phyloP scores from a whole-genome alignment of 345 rosid species.

The Bruguiera gymnorhiza region DNA sequence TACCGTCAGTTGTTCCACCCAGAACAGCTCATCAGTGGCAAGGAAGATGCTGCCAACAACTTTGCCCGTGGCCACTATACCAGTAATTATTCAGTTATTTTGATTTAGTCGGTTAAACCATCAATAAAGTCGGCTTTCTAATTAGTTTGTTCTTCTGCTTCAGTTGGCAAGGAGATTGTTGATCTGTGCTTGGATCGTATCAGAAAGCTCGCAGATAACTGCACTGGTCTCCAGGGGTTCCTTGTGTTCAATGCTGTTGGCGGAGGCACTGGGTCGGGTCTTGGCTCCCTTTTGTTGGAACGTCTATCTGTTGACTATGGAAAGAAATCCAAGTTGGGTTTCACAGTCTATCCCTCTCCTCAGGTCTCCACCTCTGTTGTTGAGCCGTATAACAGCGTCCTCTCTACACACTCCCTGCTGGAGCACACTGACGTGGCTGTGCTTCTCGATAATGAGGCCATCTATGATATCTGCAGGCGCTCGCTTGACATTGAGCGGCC shows the following conservation, averaged over 20 bases:
- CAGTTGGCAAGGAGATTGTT: slow-evolving; percentile 8
- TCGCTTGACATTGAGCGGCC: slow-evolving; percentile 1
- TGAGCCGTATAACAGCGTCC: slow-evolving; percentile 1
- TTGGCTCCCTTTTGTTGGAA: neutral
- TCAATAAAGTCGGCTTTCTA: neutral
- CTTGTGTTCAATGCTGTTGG: slow-evolving; percentile 5
- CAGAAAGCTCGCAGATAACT: neutral
- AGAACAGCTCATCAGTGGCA: slow-evolving; percentile 2
- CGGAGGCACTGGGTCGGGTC: neutral
- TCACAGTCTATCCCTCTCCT: neutral
- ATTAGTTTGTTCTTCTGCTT: neutral
- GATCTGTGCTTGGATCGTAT: slow-evolving; percentile 4
- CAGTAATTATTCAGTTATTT: neutral
- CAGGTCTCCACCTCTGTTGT: slow-evolving; percentile 2
- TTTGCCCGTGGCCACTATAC: slow-evolving; percentile 7
- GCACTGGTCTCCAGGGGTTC: slow-evolving; percentile 1
- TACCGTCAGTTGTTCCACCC: slow-evolving; percentile 1
- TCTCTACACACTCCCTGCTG: neutral
- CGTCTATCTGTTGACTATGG: slow-evolving; percentile 2
- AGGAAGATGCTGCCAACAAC: slow-evolving; percentile 2
- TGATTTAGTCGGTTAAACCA: too few relatives aligned
- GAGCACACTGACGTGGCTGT: slow-evolving; percentile 6
- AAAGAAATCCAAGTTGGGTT: slow-evolving; percentile 2
- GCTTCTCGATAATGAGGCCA: slow-evolving; percentile 1
- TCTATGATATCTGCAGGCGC: slow-evolving; percentile 3